Percentiles rank a stretch among this genome's conserved stretches.
Evolutionary conservation across 345 rosid species (phyloP).

Genomic region (Corymbia maculata): DNA sequence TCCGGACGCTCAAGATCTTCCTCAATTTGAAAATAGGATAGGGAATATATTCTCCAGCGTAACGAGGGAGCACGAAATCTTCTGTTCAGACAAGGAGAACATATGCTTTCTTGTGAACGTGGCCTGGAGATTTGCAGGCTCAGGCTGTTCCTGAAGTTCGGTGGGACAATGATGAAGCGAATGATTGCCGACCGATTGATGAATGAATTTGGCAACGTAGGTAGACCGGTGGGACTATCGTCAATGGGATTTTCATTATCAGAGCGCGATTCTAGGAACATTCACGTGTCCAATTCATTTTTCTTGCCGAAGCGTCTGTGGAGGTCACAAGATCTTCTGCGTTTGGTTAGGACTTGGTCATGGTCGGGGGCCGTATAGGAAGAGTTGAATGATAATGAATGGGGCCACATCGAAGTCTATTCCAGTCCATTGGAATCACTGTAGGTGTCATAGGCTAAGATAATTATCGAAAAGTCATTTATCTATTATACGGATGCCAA

Average conservation of each 20-base stretch:
- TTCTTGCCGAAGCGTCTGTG: background rate
- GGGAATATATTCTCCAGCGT: background rate
- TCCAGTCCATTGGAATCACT: fast-evolving
- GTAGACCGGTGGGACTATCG: background rate
- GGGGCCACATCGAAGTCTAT: background rate
- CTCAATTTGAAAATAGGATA: background rate
- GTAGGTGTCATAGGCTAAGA: fast-evolving
- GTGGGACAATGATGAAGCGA: background rate
- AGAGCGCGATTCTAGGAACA: background rate
- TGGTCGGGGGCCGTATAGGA: background rate
- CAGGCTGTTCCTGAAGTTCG: background rate
- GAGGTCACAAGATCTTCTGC: background rate
- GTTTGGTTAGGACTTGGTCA: background rate
- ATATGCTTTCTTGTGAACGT: background rate
- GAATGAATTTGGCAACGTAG: background rate
- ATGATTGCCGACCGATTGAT: background rate
- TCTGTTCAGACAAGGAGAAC: background rate
- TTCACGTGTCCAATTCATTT: background rate
- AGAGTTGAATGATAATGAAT: background rate
- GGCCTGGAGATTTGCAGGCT: background rate
- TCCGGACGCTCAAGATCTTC: background rate
- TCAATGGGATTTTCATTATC: background rate
- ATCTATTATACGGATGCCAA: fast-evolving
- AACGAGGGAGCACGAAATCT: background rate
- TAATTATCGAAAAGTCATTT: background rate